Evolutionary conservation across 2,329 filamentous ascomycete species (phyloP), one percentile per base, ranked within the genome.

Genomic region (Pleomassaria siparia): DNA sequence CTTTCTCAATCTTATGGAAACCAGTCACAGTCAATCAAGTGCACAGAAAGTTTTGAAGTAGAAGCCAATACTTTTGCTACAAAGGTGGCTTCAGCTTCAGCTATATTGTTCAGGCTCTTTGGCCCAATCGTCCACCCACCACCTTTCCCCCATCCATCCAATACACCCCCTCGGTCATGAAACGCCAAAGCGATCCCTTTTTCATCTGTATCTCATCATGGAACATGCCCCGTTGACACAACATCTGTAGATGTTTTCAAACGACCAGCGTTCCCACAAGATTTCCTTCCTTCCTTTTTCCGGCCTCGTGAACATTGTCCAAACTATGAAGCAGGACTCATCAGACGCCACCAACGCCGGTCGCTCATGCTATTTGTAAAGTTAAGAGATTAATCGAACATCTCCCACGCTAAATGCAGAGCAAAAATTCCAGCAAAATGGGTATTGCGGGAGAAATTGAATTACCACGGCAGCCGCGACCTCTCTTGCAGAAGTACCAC

Each of bases 291-390:
- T 13, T 16, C 24, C 37, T 28, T 29, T 40, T 40, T 3, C 13
- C 16, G 37, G 15, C n/a, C 37, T 26, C 15, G 16, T 29, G 25
- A 29, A 35, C 18, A 4, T 29, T 40, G 37, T 7, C 37, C 37
- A n/a, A 16, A 21, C 24, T 10, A 8, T 28, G 37, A 4, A 20
- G 22, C n/a, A 15, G 25, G 9, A 12, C 24, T 29, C 37, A 16
- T 28, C 37, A 40, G 37, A 40, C 37, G 22, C 4, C 42, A 28
- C 22, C 11, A 70, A 71, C 66, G 66, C 67, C 67, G 44, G 51
- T 67, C 67, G 66, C 67, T 70, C 51, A 70, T 70, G 65, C 66
- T 59, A 48, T 52, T 55, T 48, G 46, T 39, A 48, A 50, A 57
- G 53, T 18, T 37, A 11, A 51, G 53, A 57, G 43, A 51, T 45